Percentiles rank a stretch among this genome's conserved stretches.
Conservation (phyloP, 306 rosid species). For the Rosa lucieae region DNA sequence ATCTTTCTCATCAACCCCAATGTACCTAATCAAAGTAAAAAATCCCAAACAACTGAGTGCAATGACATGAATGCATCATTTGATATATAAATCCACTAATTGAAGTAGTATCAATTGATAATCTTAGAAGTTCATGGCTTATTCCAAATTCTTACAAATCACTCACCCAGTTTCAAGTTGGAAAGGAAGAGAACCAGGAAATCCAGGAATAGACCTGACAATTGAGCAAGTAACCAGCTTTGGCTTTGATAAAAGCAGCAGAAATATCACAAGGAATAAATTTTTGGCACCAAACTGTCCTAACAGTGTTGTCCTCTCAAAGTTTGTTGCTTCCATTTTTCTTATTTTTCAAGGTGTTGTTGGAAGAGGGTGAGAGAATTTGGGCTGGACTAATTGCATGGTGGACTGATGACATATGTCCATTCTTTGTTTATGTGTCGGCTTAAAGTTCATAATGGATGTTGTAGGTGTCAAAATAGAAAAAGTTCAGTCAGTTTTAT, state of each 20-base stretch:
- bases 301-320: not conserved
- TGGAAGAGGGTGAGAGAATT: not conserved
- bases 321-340: not conserved
- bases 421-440: not conserved
- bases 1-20: conserved; percentile 28
- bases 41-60: not conserved
- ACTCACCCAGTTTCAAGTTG: conserved; percentile 32
- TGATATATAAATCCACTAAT: not conserved
- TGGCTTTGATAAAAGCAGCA: conserved; percentile 1
- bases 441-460: not conserved
- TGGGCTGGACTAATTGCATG: not conserved
- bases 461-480: not conserved
- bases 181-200: conserved; percentile 31
- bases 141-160: not conserved
- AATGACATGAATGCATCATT: not conserved
- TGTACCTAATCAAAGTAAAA: conserved; percentile 7
- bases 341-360: not conserved
- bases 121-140: not conserved
- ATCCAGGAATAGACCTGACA: conserved; percentile 26
- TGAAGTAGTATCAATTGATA: not conserved
- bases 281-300: not conserved
- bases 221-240: not conserved
- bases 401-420: not conserved
- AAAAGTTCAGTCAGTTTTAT: not conserved
- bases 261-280: not conserved